Evolutionary conservation across 257 asterid species (phyloP).

Genomic region (Nicotiana obtusifolia): DNA sequence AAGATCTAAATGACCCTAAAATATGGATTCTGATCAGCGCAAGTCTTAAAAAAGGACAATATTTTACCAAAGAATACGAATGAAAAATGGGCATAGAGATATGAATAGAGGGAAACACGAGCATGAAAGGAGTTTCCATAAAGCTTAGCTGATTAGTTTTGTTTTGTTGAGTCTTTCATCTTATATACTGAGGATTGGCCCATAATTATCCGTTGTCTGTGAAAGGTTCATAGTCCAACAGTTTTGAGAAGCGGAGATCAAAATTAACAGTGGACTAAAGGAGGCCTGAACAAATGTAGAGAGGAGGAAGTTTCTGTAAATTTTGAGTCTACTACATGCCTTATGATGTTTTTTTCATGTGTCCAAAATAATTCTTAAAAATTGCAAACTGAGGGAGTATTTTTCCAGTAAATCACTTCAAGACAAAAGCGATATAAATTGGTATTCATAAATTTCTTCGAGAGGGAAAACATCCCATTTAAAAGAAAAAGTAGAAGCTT

Average conservation of each 20-base stretch:
- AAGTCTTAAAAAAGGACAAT: neutral
- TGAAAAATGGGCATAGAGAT: neutral
- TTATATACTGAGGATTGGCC: neutral
- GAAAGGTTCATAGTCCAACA: neutral
- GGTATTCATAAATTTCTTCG: neutral
- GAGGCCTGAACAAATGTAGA: conserved; percentile 1
- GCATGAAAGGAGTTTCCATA: neutral
- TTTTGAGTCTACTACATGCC: neutral
- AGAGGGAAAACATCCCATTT: neutral
- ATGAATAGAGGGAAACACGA: neutral
- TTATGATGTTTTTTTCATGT: neutral
- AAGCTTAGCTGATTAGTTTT: neutral
- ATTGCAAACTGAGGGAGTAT: neutral
- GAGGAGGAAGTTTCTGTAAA: neutral
- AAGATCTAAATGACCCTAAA: neutral
- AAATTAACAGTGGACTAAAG: neutral
- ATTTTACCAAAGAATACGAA: neutral
- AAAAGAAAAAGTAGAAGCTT: too few relatives aligned
- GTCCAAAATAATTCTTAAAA: neutral
- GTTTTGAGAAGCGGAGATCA: neutral
- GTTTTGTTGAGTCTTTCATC: neutral
- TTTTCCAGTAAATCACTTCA: neutral
- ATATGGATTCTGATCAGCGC: neutral
- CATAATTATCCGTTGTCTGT: neutral
- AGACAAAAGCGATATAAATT: neutral